Base-by-base conservation (phyloP, 1,284 basidiomycete species). In the Binderoboletus segoi region DNA sequence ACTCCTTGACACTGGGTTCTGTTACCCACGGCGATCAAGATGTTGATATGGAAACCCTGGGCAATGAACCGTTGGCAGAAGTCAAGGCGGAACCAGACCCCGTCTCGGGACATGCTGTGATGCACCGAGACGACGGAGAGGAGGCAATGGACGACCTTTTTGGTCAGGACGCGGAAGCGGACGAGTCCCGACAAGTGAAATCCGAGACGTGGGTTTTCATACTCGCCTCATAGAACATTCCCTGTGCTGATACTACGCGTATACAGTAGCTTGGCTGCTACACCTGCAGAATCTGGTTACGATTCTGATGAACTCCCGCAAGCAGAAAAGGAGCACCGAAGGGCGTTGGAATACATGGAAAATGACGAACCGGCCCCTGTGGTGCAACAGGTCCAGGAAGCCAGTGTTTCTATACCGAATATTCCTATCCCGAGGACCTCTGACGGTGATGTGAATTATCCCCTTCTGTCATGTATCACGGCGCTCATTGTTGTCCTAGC, bases 341-440 rank as follows among this genome's bases (percentile, higher is more conserved):
- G 82, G 61, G 83, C 82, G 3, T 73, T 94, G 63, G 92, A 94
- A 72, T 94, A 94, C 67, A 85, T 81, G 62, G 92, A 94, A 71
- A 88, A 90, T 35, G 89, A 91, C 16, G 80, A 82, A 55, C 81
- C 83, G 3, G 77, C 73, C 24, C 82, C 83, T 54, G 77, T 81
- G 26, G 77, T 80, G n/a, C 81, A 81, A 32, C 70, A 76, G 62
- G 74, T 84, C 40, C 81, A 84, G 53, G 89, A 91, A 64, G 91
- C 89, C 13, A 77, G 85, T 51, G 85, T 91, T 41, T 77, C 82
- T 35, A 86, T 94, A 63, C 89, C 89, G 41, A 93, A 93, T 67
- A 79, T 93, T 7, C 89, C 90, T 23, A 77, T 88, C 26, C 89
- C 90, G 40, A 80, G 80, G 62, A 85, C 83, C 59, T 85, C 86